Conservation (phyloP, 2,329 filamentous ascomycete genomes). For the Aspergillus sp. region DNA sequence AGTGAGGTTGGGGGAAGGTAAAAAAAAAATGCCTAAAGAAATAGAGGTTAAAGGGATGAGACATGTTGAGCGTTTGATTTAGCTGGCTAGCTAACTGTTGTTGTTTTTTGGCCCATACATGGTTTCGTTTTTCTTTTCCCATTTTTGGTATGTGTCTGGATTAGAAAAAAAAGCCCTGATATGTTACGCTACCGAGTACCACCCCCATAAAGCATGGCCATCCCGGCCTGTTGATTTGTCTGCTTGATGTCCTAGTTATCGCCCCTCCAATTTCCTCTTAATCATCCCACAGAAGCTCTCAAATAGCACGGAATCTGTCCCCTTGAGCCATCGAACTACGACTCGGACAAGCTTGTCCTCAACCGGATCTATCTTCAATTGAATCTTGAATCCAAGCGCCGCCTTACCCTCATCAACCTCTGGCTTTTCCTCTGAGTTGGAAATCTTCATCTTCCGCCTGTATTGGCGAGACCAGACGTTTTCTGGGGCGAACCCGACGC, state of each 20-base stretch:
- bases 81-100: background rate
- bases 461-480: constrained; percentile 80
- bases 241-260: background rate
- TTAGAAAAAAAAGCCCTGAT: constrained; percentile 3
- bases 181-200: background rate
- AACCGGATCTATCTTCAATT: constrained; percentile 40
- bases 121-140: background rate
- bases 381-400: constrained; percentile 60
- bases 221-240: background rate
- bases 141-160: background rate
- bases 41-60: background rate
- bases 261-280: constrained; percentile 52
- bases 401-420: constrained; percentile 40
- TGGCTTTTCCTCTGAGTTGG: constrained; percentile 27
- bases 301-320: constrained; percentile 70
- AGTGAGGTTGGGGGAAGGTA: constrained; percentile 32
- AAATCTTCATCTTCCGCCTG: constrained; percentile 54
- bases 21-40: background rate
- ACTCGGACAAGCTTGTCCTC: constrained; percentile 49
- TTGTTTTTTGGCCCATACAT: background rate
- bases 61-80: background rate
- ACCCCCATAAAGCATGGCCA: too few relatives aligned
- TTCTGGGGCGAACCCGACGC: constrained; percentile 60
- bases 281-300: constrained; percentile 86
- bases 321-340: constrained; percentile 70